A percentile compares a stretch with the other conserved stretches of the same genome.
Evolutionary conservation across 2,329 filamentous ascomycete species (phyloP).

Genomic region (Nigrospora osmanthi): DNA sequence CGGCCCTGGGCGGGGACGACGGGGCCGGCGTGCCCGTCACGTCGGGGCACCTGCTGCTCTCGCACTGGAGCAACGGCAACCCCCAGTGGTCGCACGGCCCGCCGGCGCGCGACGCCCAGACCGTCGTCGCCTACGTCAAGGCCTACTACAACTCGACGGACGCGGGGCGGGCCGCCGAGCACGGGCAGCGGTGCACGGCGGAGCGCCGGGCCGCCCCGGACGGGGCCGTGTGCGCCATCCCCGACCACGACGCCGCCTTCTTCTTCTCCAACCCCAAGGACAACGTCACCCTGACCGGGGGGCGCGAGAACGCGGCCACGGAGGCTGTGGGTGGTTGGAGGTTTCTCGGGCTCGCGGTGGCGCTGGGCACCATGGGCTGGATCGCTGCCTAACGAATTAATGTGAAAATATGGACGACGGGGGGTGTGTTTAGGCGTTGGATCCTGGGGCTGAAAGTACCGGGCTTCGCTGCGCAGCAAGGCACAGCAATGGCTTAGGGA

Average conservation of each 20-base stretch:
- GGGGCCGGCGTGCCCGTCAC: slow-evolving; percentile 45
- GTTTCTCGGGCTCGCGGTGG: background rate
- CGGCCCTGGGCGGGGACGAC: slow-evolving; percentile 43
- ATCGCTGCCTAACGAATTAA: background rate
- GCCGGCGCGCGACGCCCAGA: slow-evolving; percentile 50
- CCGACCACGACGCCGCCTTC: slow-evolving; percentile 32
- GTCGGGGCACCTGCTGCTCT: slow-evolving; percentile 60
- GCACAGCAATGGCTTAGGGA: too few species aligned
- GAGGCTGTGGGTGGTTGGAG: background rate
- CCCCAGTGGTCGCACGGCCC: slow-evolving; percentile 64
- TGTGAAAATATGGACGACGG: background rate
- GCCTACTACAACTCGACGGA: slow-evolving; percentile 71
- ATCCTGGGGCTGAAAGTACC: too few species aligned
- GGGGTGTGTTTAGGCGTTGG: too few species aligned
- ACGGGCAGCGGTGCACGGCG: slow-evolving; percentile 29
- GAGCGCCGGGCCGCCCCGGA: slow-evolving; percentile 17
- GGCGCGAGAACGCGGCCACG: background rate
- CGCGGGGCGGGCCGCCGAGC: slow-evolving; percentile 27
- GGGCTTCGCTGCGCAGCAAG: too few species aligned
- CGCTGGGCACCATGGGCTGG: background rate
- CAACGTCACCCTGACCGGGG: background rate
- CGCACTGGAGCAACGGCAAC: slow-evolving; percentile 76
- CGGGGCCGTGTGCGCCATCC: slow-evolving; percentile 40
- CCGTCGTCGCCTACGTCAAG: slow-evolving; percentile 64
- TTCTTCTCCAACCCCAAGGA: slow-evolving; percentile 34